Conservation (phyloP, 1,284 basidiomycete species). For the Xerocomus minutiporus region DNA sequence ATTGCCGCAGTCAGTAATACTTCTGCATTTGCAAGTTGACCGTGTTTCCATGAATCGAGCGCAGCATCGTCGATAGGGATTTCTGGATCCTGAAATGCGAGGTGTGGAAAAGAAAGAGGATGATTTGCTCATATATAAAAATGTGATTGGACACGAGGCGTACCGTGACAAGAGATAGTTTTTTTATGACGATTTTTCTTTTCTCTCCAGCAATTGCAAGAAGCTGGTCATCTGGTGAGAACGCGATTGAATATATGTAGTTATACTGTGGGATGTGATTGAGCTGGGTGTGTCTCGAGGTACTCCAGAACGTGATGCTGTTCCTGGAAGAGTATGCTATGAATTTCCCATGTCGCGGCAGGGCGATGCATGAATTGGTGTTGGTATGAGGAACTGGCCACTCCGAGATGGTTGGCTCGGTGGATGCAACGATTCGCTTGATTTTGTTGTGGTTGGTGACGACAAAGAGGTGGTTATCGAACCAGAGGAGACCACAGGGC, state of each 20-base stretch:
- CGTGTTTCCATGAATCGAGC: neutral
- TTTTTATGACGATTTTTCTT: neutral
- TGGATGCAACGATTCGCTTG: neutral
- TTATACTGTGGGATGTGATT: too few relatives aligned
- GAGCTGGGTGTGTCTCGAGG: neutral
- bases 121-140: too few relatives aligned
- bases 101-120: neutral
- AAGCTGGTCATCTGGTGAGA: neutral
- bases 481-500: conserved; percentile 2
- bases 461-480: neutral
- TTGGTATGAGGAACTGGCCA: too few relatives aligned
- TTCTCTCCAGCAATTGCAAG: neutral
- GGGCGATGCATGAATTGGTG: neutral
- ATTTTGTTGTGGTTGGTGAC: neutral
- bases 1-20: neutral
- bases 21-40: neutral
- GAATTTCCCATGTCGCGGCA: neutral
- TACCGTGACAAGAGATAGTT: neutral
- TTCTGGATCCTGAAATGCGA: neutral
- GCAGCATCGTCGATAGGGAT: neutral
- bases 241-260: neutral
- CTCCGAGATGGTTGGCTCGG: too few relatives aligned
- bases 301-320: neutral
- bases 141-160: neutral
- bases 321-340: neutral